Base-by-base conservation (phyloP, 2,329 filamentous ascomycete species). In the Diaporthe citri region DNA sequence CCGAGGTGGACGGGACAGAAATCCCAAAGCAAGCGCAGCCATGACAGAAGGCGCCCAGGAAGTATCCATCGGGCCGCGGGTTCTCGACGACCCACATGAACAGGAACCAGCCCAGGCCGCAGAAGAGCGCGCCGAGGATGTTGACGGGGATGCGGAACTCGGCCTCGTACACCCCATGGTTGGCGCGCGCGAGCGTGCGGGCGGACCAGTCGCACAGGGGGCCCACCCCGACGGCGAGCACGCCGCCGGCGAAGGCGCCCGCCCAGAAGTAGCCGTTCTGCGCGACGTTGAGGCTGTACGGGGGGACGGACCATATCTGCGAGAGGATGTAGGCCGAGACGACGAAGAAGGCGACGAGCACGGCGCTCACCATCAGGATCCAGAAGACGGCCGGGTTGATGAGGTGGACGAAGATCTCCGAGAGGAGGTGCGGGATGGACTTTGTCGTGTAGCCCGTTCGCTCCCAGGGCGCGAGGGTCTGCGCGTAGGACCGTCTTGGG, bases 191-290 rank as follows among this genome's bases (percentile, higher is more conserved):
- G 43, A 79, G 51, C 22, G 25, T 17, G 3, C 76, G 70, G 6
- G 78, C 77, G 7, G 78, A 75, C 77, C 77, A 79, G 74, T 79
- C 78, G 67, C 78, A 79, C 7, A 79, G 36, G 9, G 77, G 76
- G 0, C 78, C 78, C 9, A 67, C 64, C 3, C 84, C 70, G 41
- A 82, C 79, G 12, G 84, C 84, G n/a, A 86, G 79, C 8, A 85
- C 79, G n/a, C 79, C 81, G 3, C 85, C 83, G 56, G 85, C 76
- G 78, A 86, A 82, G 3, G 84, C 82, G 0, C 85, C 84, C 25
- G 86, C 81, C 71, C 83, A 84, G 72, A 86, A 84, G 67, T 86
- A 83, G 1, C 86, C 86, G 56, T 86, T 84, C 66, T 84, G 78
- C 4, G 82, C 80, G 3, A 83, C 80, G 39, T 80, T 80, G 78